Conservation (phyloP, 768 basidiomycete genomes). For the Suillus variegatus region DNA sequence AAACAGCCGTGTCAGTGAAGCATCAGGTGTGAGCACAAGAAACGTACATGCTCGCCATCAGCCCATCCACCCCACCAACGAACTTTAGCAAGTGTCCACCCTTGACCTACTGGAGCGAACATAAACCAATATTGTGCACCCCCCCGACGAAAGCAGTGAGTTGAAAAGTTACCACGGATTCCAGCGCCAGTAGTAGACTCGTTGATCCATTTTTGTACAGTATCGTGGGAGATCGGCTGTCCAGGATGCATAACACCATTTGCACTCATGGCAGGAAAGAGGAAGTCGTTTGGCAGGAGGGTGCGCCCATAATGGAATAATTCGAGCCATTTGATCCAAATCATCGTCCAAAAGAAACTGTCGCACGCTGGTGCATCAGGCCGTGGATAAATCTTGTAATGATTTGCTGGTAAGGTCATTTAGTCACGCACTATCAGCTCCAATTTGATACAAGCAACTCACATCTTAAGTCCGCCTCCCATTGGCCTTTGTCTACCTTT, state of each 20-base stretch:
- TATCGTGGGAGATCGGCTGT: slow-evolving; percentile 24
- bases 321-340: background rate
- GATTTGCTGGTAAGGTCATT: background rate
- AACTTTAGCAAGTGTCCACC: slow-evolving; percentile 37
- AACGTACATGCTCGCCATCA: slow-evolving; percentile 35
- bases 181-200: slow-evolving; percentile 11
- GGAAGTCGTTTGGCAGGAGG: slow-evolving; percentile 15
- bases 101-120: slow-evolving; percentile 23
- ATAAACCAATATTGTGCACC: slow-evolving; percentile 32
- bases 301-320: slow-evolving; percentile 12
- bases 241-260: slow-evolving; percentile 25
- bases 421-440: background rate
- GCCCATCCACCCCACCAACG: slow-evolving; percentile 47
- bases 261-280: slow-evolving; percentile 26
- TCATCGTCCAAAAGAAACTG: background rate
- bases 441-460: background rate
- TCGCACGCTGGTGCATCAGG: background rate
- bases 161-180: slow-evolving; percentile 20
- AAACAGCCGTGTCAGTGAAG: background rate
- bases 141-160: slow-evolving; percentile 29
- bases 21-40: background rate
- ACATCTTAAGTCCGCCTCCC: slow-evolving; percentile 19
- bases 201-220: slow-evolving; percentile 20
- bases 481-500: too few species aligned
- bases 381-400: background rate